Conservation (phyloP, 306 rosid genomes). For the Vicia faba region DNA sequence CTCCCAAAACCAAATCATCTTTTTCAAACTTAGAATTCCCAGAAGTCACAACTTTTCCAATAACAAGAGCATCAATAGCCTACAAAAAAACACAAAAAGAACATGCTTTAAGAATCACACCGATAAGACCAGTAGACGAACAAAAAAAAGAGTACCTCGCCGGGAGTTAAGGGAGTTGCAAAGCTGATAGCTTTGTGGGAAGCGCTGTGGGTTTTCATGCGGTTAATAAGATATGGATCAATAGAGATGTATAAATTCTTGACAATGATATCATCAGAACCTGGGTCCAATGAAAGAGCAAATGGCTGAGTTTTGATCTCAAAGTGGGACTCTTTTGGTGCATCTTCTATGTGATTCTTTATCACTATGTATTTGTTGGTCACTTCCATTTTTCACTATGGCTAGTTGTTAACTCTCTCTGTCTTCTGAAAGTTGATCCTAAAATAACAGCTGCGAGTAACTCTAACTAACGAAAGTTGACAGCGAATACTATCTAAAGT, state of each 20-base stretch:
- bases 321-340: conserved; percentile 58
- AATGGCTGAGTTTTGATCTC: conserved; percentile 49
- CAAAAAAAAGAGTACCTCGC: conserved; percentile 42
- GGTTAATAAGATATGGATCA: conserved; percentile 66
- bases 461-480: background rate
- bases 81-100: conserved; percentile 23
- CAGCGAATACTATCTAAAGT: background rate
- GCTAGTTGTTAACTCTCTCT: background rate
- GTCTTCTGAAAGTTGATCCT: no score
- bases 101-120: background rate
- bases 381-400: conserved; percentile 50
- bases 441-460: no score
- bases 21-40: conserved; percentile 56
- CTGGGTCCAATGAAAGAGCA: conserved; percentile 35
- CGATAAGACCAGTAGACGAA: background rate
- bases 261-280: conserved; percentile 51
- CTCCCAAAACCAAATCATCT: conserved; percentile 69
- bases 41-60: conserved; percentile 66
- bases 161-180: conserved; percentile 46
- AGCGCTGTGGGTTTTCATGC: conserved; percentile 41
- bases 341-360: conserved; percentile 47
- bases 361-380: conserved; percentile 50
- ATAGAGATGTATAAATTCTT: conserved; percentile 65
- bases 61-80: conserved; percentile 55
- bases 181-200: conserved; percentile 43